Conservation (phyloP, 2,329 filamentous ascomycete species). For the Botrytis deweyae region DNA sequence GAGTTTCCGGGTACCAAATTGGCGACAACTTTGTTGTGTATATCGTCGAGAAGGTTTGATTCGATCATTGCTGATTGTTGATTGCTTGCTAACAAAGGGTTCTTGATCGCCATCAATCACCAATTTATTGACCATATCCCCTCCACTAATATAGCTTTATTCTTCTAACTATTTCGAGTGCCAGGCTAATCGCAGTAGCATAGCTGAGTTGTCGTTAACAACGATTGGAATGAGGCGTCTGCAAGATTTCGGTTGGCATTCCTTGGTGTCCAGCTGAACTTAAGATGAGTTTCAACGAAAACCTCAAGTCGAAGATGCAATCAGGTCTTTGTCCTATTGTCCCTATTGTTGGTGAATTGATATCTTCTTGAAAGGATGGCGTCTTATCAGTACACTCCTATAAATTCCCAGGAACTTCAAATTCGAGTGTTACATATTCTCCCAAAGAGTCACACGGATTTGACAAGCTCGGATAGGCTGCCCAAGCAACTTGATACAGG, state of each 20-base stretch:
- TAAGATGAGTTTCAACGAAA: background rate
- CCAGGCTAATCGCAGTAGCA: background rate
- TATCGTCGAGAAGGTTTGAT: background rate
- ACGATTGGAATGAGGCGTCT: conserved; percentile 1
- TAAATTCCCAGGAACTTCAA: conserved; percentile 1
- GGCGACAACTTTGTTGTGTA: background rate
- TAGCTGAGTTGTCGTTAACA: background rate
- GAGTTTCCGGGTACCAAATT: accelerated
- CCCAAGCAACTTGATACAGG: background rate
- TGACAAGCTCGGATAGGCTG: too few relatives aligned
- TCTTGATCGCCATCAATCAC: background rate
- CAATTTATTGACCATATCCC: background rate
- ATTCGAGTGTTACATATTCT: conserved; percentile 10
- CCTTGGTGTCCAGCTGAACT: background rate
- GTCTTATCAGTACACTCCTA: background rate
- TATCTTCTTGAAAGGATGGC: background rate
- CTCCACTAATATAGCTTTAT: background rate
- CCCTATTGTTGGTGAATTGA: background rate
- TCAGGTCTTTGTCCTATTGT: background rate
- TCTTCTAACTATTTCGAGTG: background rate
- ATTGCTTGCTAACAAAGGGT: background rate
- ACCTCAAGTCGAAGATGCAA: background rate
- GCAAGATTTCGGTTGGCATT: conserved; percentile 1
- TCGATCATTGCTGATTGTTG: background rate
- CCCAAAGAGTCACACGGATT: background rate